These are phyloP conservation scores for Claviceps sorghi DNA, from an alignment of 2,329 filamentous ascomycete genomes.

Conservation along the genomic window DNA sequence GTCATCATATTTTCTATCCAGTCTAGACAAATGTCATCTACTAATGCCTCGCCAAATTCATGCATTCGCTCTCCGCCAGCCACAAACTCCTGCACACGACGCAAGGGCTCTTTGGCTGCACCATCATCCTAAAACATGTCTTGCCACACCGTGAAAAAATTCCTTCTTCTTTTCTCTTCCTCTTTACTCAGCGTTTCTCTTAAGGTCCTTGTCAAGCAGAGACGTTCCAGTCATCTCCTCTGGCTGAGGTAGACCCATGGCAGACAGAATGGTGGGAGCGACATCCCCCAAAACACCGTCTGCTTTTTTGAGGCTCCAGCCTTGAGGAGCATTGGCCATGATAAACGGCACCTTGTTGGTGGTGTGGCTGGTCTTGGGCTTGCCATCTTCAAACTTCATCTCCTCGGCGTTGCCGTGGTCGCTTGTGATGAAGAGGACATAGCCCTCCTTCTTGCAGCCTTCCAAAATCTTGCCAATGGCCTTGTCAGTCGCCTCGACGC, in stretches of 20 bases:
- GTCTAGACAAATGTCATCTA: not conserved
- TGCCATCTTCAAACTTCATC: constrained; percentile 93
- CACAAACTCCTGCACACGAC: constrained; percentile 3
- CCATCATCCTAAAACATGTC: not conserved
- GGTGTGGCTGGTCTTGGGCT: constrained; percentile 95
- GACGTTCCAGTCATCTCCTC: constrained; percentile 83
- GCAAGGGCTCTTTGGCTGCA: constrained; percentile 2
- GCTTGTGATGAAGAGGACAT: constrained; percentile 86
- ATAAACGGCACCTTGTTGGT: constrained; percentile 95
- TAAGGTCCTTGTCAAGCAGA: constrained; percentile 60
- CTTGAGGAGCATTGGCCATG: constrained; percentile 90
- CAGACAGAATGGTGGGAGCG: constrained; percentile 78
- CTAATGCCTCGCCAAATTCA: not conserved
- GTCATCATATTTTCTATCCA: not conserved
- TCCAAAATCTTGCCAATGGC: constrained; percentile 89
- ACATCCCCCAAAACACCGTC: constrained; percentile 93
- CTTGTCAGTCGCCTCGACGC: constrained; percentile 74
- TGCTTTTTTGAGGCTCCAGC: constrained; percentile 71
- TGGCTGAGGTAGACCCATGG: constrained; percentile 83
- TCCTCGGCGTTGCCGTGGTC: constrained; percentile 98
- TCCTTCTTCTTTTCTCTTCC: too few relatives aligned
- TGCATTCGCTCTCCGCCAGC: not conserved
- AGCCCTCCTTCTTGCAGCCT: constrained; percentile 82
- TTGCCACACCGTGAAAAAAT: too few relatives aligned
- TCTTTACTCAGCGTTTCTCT: constrained; percentile 17